These are phyloP conservation scores for Inonotus obliquus DNA, from an alignment of 1,284 basidiomycete genomes.

Conservation along the genomic window DNA sequence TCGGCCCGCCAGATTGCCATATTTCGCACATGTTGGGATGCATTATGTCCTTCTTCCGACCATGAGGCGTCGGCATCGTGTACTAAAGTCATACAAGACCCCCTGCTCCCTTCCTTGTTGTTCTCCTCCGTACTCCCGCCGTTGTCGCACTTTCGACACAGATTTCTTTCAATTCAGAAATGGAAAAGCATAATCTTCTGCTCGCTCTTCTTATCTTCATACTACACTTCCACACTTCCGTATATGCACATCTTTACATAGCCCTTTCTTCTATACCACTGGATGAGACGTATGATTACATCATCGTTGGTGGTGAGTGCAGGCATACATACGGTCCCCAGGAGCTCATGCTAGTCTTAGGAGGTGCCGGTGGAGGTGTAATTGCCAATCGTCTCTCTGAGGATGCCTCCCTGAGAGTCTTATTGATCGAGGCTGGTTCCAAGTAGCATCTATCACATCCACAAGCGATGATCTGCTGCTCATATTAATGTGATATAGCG, in stretches of 20 bases:
- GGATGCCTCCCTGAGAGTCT: background rate
- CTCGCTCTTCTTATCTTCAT: no score
- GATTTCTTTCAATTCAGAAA: no score
- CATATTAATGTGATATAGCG: constrained; percentile 20
- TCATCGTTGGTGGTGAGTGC: constrained; percentile 20
- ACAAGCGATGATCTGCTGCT: background rate
- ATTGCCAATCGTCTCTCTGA: background rate
- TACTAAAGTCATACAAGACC: no score
- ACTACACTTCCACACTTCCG: no score
- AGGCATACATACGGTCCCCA: background rate
- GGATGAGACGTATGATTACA: constrained; percentile 18
- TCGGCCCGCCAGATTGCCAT: no score
- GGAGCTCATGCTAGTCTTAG: background rate
- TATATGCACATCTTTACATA: background rate
- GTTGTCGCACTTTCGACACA: no score
- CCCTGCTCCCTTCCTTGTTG: no score
- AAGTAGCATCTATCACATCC: background rate
- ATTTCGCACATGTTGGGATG: no score
- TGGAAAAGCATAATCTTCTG: no score
- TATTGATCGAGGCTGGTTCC: background rate
- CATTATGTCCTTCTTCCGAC: no score
- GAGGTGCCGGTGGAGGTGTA: background rate
- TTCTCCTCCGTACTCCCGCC: no score
- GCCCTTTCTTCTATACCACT: background rate
- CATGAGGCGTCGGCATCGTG: no score